These are phyloP conservation scores for Saccharomycopsis sp. DNA, from an alignment of 805 yeast species.

Conservation along the genomic window DNA sequence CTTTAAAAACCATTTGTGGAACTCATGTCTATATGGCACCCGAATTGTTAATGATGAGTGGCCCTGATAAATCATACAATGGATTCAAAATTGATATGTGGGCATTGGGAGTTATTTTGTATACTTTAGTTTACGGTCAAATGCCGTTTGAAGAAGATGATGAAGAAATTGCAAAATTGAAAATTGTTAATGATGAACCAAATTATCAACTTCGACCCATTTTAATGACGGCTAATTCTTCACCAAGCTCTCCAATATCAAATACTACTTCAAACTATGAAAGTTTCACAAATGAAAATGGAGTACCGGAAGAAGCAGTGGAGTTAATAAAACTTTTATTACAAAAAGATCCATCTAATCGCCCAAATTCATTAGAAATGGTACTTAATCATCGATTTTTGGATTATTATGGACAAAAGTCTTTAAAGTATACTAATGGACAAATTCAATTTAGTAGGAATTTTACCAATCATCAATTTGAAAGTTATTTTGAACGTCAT, in stretches of 20 bases:
- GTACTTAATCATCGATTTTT: slow-evolving; percentile 42
- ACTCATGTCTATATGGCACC: slow-evolving; percentile 97
- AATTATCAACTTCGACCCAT: slow-evolving; percentile 25
- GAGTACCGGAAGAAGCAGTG: slow-evolving; percentile 39
- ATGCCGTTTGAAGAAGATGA: slow-evolving; percentile 89
- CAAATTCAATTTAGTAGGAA: slow-evolving; percentile 6
- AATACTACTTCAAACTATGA: neutral
- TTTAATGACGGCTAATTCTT: neutral
- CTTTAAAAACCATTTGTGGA: slow-evolving; percentile 82
- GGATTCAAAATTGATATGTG: slow-evolving; percentile 83
- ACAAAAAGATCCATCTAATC: slow-evolving; percentile 49
- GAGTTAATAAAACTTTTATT: slow-evolving; percentile 45
- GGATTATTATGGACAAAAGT: slow-evolving; percentile 33
- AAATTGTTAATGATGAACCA: slow-evolving; percentile 61
- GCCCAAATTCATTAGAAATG: slow-evolving; percentile 45
- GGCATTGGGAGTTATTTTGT: slow-evolving; percentile 85
- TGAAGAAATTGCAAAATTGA: slow-evolving; percentile 46
- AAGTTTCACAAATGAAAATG: slow-evolving; percentile 21
- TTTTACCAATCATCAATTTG: slow-evolving; percentile 11
- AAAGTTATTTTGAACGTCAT: slow-evolving; percentile 13
- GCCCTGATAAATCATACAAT: slow-evolving; percentile 23
- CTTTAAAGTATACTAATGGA: slow-evolving; percentile 30
- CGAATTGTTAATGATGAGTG: slow-evolving; percentile 50
- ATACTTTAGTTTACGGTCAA: slow-evolving; percentile 72
- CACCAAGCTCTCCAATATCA: neutral